Evolutionary conservation across 1,284 basidiomycete genomes (phyloP), one percentile per base, ranked within the genome.

Genomic region (Ceratobasidium papillatum): DNA sequence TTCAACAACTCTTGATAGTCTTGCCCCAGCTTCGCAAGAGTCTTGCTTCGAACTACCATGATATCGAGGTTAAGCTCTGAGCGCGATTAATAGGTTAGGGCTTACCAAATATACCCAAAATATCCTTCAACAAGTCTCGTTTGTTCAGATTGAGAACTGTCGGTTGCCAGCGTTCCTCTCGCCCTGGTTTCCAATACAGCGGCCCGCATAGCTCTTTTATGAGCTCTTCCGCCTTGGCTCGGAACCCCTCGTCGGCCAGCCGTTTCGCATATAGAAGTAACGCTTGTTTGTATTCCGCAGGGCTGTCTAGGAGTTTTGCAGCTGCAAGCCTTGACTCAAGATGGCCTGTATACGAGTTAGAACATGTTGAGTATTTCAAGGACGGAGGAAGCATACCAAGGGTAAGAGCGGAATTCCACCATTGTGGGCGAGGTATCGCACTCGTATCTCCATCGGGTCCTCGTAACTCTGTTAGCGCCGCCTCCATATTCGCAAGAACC

Each of bases 131-230:
- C 45, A 96, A 81, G 78, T 95, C 93, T 30, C 94, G 88, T 80
- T 96, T 95, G 7, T 85, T 79, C 79, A 93, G 79, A 0, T 92
- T 93, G 63, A 90, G 83, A 25, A 94, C 84, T 9, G 84, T 87
- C 7, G 93, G 86, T 36, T 84, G 84, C 92, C 93, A 95, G 19
- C 80, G 79, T 36, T 91, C 90, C 77, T 82, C 81, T 45, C 85
- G 84, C 41, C 83, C 81, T 63, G 91, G 90, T 32, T 91, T 88
- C 89, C 92, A 94, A 34, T 65, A 74, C 58, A 95, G 83, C 0
- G 95, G 95, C 8, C 95, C 96, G 79, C 94, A 90, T 47, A 98
- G 84, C 76, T 96, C 95, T 80, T 87, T 90, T 62, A 96, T 87
- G 69, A 98, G 82, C 81, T 97, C 96, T 81, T 96, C 94, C 9